Evolutionary conservation across 176 grass and related monocot species (phyloP).

Genomic region (maize (Zea mays)): Zm-B73-REFERENCE-NAM-5.0 NC_050097.1:5976501-5977000

Average conservation of each 20-base stretch:
- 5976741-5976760: slow-evolving; percentile 7
- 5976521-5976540: slow-evolving; percentile 80
- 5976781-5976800: background rate
- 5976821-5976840: slow-evolving; percentile 61
- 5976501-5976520: slow-evolving; percentile 66
- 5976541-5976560: slow-evolving; percentile 27
- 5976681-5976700: slow-evolving; percentile 71
- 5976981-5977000: slow-evolving; percentile 48
- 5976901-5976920: slow-evolving; percentile 66
- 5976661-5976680: slow-evolving; percentile 86
- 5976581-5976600: slow-evolving; percentile 23
- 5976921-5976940: slow-evolving; percentile 67
- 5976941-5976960: slow-evolving; percentile 56
- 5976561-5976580: slow-evolving; percentile 19
- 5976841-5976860: slow-evolving; percentile 65
- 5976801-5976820: slow-evolving; percentile 23
- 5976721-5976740: background rate
- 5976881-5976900: slow-evolving; percentile 60
- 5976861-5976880: slow-evolving; percentile 65
- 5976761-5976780: background rate
- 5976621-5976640: slow-evolving; percentile 72
- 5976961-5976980: slow-evolving; percentile 70
- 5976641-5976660: slow-evolving; percentile 86
- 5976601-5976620: slow-evolving; percentile 17
- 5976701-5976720: slow-evolving; percentile 11